Conservation (phyloP, 495 filamentous ascomycete species). For the Neurospora sp. region DNA sequence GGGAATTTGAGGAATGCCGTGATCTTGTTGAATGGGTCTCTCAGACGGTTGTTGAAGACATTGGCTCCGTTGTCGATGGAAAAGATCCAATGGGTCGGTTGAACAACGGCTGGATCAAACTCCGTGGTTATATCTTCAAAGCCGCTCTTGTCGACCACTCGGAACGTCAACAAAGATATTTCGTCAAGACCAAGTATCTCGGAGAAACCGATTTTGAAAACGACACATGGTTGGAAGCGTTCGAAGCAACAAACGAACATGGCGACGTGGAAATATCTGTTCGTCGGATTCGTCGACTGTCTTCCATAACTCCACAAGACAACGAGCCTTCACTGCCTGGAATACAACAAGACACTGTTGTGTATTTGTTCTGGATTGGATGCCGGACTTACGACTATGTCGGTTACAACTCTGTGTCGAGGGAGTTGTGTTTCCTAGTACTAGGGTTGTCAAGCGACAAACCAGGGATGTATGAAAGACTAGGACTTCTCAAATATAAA, state of each 20-base stretch:
- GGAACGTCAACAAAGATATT: too few species aligned
- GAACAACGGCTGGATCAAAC: background rate
- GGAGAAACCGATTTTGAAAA: rapidly evolving
- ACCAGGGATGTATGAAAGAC: background rate
- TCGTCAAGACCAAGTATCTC: too few species aligned
- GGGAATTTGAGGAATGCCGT: too few species aligned
- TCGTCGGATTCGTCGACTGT: background rate
- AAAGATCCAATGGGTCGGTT: background rate
- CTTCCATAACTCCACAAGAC: background rate
- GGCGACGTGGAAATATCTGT: background rate
- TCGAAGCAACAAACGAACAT: background rate
- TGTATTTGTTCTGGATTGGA: too few species aligned
- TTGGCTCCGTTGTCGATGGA: background rate
- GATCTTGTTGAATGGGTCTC: too few species aligned
- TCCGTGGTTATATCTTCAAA: background rate
- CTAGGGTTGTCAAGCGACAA: background rate
- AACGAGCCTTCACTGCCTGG: background rate
- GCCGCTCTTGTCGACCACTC: background rate
- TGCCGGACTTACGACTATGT: too few species aligned
- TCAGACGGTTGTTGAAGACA: background rate
- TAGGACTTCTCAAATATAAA: background rate
- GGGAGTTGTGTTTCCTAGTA: background rate
- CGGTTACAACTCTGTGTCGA: too few species aligned
- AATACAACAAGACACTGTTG: background rate
- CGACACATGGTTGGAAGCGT: background rate